These are phyloP conservation scores for Beauveria pseudobassiana DNA, from an alignment of 2,329 filamentous ascomycete genomes.

Conservation along the genomic window DNA sequence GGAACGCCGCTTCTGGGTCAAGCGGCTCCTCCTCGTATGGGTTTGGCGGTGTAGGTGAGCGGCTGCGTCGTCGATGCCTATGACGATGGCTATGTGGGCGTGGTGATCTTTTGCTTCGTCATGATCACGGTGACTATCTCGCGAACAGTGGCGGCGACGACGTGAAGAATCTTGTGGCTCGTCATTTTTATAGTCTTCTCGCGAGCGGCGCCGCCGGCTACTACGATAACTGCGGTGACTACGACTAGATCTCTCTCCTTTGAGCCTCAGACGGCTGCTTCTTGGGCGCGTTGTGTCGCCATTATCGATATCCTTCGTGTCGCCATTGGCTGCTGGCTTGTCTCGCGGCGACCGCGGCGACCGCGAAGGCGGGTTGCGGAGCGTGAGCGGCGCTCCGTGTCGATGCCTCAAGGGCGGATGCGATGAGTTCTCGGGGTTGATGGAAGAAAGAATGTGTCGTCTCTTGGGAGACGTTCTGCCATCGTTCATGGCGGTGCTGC, in stretches of 20 bases:
- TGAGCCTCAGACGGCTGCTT: slow-evolving; percentile 27
- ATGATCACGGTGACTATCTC: slow-evolving; percentile 10
- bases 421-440: slow-evolving; percentile 29
- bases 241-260: slow-evolving; percentile 20
- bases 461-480: slow-evolving; percentile 29
- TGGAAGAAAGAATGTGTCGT: slow-evolving; percentile 43
- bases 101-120: slow-evolving; percentile 5
- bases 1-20: slow-evolving; percentile 70
- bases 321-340: not conserved
- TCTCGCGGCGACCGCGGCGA: not conserved
- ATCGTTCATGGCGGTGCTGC: slow-evolving; percentile 25
- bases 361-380: slow-evolving; percentile 5
- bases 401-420: not conserved
- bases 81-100: slow-evolving; percentile 22
- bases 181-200: slow-evolving; percentile 16
- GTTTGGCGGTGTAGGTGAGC: slow-evolving; percentile 39
- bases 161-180: not conserved
- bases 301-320: slow-evolving; percentile 13
- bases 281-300: slow-evolving; percentile 20
- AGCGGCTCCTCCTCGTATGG: slow-evolving; percentile 41
- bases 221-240: slow-evolving; percentile 15
- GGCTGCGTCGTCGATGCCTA: slow-evolving; percentile 23
- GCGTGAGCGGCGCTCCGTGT: not conserved
- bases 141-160: slow-evolving; percentile 15
- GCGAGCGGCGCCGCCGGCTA: slow-evolving; percentile 10